Percentiles rank a stretch among this genome's conserved stretches.
phyloP scores from a whole-genome alignment of 768 basidiomycete species.

The Lentinula detonsa region DNA sequence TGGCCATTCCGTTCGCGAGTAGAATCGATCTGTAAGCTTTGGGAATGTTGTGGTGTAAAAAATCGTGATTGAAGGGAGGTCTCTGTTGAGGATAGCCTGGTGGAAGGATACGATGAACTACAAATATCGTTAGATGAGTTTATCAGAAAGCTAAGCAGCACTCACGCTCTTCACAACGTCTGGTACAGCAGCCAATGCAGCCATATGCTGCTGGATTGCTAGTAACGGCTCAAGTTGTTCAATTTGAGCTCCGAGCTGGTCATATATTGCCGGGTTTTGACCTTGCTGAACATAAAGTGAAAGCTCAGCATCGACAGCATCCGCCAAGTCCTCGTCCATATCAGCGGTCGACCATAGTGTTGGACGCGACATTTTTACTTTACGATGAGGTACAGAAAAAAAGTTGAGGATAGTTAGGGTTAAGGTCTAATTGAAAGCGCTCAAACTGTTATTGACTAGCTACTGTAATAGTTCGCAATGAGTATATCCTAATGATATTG shows the following conservation, averaged over 20 bases:
- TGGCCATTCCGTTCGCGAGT: conserved; percentile 92
- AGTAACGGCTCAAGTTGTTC: conserved; percentile 14
- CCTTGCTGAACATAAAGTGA: conserved; percentile 1
- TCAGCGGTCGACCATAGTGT: conserved; percentile 3
- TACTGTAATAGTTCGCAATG: too few relatives aligned
- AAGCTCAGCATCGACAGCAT: neutral
- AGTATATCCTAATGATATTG: neutral
- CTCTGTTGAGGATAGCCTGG: conserved; percentile 87
- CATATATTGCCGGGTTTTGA: neutral
- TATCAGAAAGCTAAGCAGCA: conserved; percentile 11
- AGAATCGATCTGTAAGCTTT: conserved; percentile 93
- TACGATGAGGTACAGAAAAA: neutral
- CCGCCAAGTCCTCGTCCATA: conserved; percentile 2
- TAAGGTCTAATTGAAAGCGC: neutral
- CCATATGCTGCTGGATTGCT: conserved; percentile 80
- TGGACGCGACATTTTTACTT: neutral
- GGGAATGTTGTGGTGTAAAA: conserved; percentile 99
- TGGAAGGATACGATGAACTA: conserved; percentile 96
- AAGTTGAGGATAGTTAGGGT: neutral
- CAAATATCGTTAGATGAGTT: conserved; percentile 1
- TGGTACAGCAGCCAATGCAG: conserved; percentile 79
- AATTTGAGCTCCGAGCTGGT: conserved; percentile 3
- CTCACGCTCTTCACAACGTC: conserved; percentile 84
- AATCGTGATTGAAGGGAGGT: conserved; percentile 83
- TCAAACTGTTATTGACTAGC: too few relatives aligned